Base-by-base conservation (phyloP, 257 asterid species). In the Catharanthus roseus region DNA sequence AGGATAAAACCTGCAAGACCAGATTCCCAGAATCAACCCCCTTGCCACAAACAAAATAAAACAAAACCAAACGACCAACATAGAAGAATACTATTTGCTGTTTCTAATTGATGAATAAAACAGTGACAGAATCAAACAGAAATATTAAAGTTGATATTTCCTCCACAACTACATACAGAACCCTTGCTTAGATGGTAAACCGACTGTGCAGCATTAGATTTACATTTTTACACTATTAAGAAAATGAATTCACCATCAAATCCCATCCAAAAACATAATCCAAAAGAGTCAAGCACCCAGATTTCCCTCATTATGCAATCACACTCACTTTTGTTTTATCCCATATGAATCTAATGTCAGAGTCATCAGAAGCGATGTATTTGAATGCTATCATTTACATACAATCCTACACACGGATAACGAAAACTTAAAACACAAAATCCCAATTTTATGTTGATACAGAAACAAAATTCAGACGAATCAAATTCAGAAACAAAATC, bases 1-100 rank as follows among this genome's bases (percentile, higher is more conserved):
- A 18, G 91, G 95, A 71, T 88, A 88, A 78, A 77, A 88, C 95
- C 95, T 61, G 67, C 67, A 61, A 12, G 26, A 61, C 67, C 15
- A 61, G 44, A 33, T 33, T 61, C 67, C 26, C 28, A 7, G 67
- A 19, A 33, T 61, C 45, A 61, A 61, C 21, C 45, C 18, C 65
- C 18, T 60, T 29, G 13, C 65, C 45, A 61, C 26, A 61, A 61
- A 34, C 26, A 5, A 19, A 33, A 31, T 29, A 58, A 60, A 31
- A 5, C 19, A 31, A 18, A 60, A 7, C 21, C 31, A 58, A 58
- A 33, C 1, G 10, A 31, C 42, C 1, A 5, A 16, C 38, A 38
- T 16, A 31, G 19, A 61, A 61, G 45, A 21, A 33, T 61, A 61
- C 16, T 61, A 61, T 61, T 33, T 18, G 5, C 34, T 57, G 19